Conservation (phyloP, 2,329 filamentous ascomycete species). For the Septoria linicola region DNA sequence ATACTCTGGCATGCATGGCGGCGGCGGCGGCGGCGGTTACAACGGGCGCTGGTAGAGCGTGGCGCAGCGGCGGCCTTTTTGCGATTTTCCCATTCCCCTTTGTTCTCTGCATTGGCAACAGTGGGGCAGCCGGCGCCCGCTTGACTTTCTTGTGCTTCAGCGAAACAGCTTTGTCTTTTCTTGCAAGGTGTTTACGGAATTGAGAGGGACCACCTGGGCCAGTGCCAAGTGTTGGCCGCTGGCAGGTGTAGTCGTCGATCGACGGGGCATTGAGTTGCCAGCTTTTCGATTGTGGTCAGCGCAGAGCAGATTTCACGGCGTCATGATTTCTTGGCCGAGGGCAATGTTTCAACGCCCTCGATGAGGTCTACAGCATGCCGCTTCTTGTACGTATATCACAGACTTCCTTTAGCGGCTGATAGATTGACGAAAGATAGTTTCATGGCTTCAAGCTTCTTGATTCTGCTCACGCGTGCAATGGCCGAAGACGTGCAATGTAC, state of each 20-base stretch:
- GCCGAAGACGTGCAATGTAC: constrained; percentile 28
- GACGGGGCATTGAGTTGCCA: constrained; percentile 21
- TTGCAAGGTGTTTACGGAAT: constrained; percentile 33
- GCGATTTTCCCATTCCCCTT: neutral
- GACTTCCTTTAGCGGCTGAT: constrained; percentile 35
- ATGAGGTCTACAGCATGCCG: constrained; percentile 28
- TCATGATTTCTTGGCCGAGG: constrained; percentile 14
- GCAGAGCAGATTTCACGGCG: constrained; percentile 16
- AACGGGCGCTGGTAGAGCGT: constrained; percentile 33
- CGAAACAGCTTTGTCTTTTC: constrained; percentile 24
- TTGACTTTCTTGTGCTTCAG: constrained; percentile 25
- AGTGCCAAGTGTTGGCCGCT: constrained; percentile 35
- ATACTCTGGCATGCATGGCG: constrained; percentile 37
- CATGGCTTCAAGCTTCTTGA: constrained; percentile 26
- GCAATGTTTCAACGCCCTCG: constrained; percentile 17
- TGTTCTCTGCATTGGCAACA: constrained; percentile 22
- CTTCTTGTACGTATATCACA: constrained; percentile 38
- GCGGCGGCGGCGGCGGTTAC: constrained; percentile 33
- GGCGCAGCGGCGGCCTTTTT: constrained; percentile 19
- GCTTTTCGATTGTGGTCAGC: constrained; percentile 1
- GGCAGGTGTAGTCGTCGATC: constrained; percentile 26
- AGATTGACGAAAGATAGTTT: constrained; percentile 39
- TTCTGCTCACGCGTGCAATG: constrained; percentile 26
- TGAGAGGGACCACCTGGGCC: constrained; percentile 26
- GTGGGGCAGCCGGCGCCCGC: constrained; percentile 8